Evolutionary conservation across 164 flowering plant species (phyloP), one percentile per base, ranked within the genome.

Genomic region (Stephania cephalantha): DNA sequence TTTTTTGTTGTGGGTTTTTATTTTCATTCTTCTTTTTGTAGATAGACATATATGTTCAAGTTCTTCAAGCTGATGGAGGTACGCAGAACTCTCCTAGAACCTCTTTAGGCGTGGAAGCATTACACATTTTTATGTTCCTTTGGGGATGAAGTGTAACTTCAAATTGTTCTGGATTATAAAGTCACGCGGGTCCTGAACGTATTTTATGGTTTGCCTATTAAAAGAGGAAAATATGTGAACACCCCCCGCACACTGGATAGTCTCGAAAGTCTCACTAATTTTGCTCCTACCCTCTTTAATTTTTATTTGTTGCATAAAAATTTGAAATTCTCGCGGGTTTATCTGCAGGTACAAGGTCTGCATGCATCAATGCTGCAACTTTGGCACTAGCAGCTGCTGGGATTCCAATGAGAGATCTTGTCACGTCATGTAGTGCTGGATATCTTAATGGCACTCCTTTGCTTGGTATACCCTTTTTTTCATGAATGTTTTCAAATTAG

Each of bases 31-130:
- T 64, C 46, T 6, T 25, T 69, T 79, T 80, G 81, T 90, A 95
- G 99, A 95, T 95, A 69, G 99, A 95, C 81, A 91, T 95, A 50
- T 95, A 86, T 84, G 91, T 95, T 68, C 98, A 95, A 86, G 99
- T 95, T 83, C 96, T 95, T 73, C 99, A 95, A 83, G 99, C 99
- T 73, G 99, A 95, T 88, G 99, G 97, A 83, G 99, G 99, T 95
- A 88, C 73, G 71, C 61, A 52, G 46, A 72, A 35, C 18, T 25
- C 55, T 69, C 15, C 17, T 63, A 22, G 8, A 20, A 63, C 7
- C 4, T 63, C 7, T 22, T 63, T 22, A 44, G 53, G 44, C n/a
- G 11, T 50, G 15, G 7, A 50, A 50, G 55, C 55, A 50, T 50
- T 50, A 15, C 12, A 9, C 42, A 50, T 3, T 50, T 10, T 50